Evolutionary conservation across 2,329 filamentous ascomycete species (phyloP), one percentile per base, ranked within the genome.

Genomic region (Colletotrichum navitas): DNA sequence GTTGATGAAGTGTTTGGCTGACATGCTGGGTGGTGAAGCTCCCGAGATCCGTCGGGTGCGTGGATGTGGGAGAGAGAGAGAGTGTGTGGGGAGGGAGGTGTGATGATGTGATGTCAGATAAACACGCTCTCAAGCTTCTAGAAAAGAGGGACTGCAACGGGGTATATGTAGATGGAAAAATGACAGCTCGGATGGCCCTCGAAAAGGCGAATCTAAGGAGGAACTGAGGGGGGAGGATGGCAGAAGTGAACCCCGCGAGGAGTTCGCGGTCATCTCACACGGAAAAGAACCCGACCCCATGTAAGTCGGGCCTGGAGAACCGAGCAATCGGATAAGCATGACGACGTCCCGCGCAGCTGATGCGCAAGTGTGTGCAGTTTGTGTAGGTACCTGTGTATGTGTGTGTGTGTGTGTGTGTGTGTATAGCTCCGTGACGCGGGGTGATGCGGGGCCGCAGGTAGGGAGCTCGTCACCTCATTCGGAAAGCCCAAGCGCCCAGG

Each of bases 1-100:
- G 81, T 94, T 91, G 85, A 97, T 90, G 85, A 98, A 97, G 84
- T 98, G 95, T 85, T 96, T 97, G 72, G 86, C 79, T 41, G 89
- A 89, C 83, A 85, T 85, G 75, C 47, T 78, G 74, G 36, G 12
- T 26, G 54, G 10, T 41, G 29, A 39, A 39, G 58, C 29, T 59
- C 39, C 45, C 45, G 59, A n/a, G 26, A 16, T 51, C 21, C 52
- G 59, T 54, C 32, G 16, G 39, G 26, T 39, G 62, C 49, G 43
- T 55, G 41, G n/a, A 56, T 45, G 6, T 26, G 26, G 21, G n/a
- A 7, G 49, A 18, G 29, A 4, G 34, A 49, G 32, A 11, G 43
- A 0, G 64, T 45, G 3, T 7, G 49, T 26, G 29, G 14, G 29
- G 29, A 4, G 29, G 29, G 29, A 2, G 29, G 58, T 24, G 39